A percentile compares a stretch with the other conserved stretches of the same genome.
phyloP scores from a whole-genome alignment of 176 grass and related monocot species.

The Cenchrus fungigraminus region DNA sequence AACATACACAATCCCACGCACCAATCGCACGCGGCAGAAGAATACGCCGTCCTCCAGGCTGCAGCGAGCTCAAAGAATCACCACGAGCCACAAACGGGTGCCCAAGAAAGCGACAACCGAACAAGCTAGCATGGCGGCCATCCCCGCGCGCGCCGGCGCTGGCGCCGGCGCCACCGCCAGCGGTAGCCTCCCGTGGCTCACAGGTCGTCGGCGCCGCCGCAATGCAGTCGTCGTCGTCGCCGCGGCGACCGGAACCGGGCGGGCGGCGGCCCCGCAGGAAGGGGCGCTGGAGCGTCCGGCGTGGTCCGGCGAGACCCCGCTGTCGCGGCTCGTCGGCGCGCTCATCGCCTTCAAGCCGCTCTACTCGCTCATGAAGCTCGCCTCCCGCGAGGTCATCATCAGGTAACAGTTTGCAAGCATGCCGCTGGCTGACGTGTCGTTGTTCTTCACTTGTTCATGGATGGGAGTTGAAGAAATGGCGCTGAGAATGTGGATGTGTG shows the following conservation, averaged over 20 bases:
- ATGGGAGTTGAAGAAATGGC: not conserved
- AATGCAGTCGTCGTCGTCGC: slow-evolving; percentile 24
- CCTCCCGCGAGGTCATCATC: slow-evolving; percentile 74
- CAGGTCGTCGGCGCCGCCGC: not conserved
- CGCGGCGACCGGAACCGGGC: slow-evolving; percentile 19
- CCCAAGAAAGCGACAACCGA: slow-evolving; percentile 9
- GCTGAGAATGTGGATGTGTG: not conserved
- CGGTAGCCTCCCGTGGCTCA: not conserved
- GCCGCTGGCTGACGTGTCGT: not conserved
- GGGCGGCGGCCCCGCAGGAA: slow-evolving; percentile 45
- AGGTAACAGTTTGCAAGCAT: slow-evolving; percentile 38
- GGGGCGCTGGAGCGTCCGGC: slow-evolving; percentile 62
- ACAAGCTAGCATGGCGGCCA: slow-evolving; percentile 3
- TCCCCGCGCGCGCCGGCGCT: slow-evolving; percentile 36
- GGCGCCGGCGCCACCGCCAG: not conserved
- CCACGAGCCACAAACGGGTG: too few species aligned
- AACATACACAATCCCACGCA: slow-evolving; percentile 35
- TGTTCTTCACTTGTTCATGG: not conserved
- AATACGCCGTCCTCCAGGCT: not conserved
- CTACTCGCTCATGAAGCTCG: slow-evolving; percentile 85
- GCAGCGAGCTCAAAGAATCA: not conserved
- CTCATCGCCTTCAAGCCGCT: slow-evolving; percentile 87
- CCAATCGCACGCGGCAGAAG: slow-evolving; percentile 11
- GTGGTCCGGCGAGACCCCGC: slow-evolving; percentile 75
- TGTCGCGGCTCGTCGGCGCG: slow-evolving; percentile 68